Evolutionary conservation across 805 yeast species (phyloP), one percentile per base, ranked within the genome.

Genomic region (Priceomyces castillae): DNA sequence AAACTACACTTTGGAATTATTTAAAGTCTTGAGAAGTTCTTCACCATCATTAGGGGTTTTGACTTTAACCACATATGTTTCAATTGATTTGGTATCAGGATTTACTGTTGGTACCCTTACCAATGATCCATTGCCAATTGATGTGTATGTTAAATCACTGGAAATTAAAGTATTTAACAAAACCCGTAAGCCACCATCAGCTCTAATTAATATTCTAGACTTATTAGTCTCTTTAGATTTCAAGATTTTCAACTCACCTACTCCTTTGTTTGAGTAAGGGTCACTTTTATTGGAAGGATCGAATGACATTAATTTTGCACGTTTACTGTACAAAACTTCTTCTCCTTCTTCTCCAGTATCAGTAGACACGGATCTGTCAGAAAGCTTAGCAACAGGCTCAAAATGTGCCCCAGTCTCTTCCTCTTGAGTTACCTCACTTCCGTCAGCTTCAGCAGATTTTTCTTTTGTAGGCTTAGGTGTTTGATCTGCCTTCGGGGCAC

Each of bases 291-390:
- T 73, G 17, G 70, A 73, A 2, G 78, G 61, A 38, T 78, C 76
- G 39, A 77, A 78, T 44, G 81, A 70, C 77, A 81, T 80, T 37
- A 89, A 69, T 57, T 89, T 89, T 3, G 92, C 77, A 55, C 86
- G 77, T 54, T 86, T 82, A 35, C 82, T 77, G 52, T 76, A 86
- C 19, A 78, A 55, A 0, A 74, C 59, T 1, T 73, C 79, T 65
- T 92, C 97, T 42, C 79, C 76, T 64, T 90, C 97, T 65, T 92
- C 97, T 15, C 97, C 97, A 7, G 92, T 86, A 52, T 76, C 71
- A 17, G 44, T 46, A 4, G 76, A 78, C 10, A 81, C 71, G 42
- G 82, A 73, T 38, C 79, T 76, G 16, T 69, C 65, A 1, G 58
- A 46, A 34, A 67, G 48, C 31, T 56, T 44, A 2, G 63, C 71